Percentiles rank a stretch among this genome's conserved stretches.
phyloP scores from a whole-genome alignment of 768 basidiomycete species.

The Hygrophorus pudorinus region DNA sequence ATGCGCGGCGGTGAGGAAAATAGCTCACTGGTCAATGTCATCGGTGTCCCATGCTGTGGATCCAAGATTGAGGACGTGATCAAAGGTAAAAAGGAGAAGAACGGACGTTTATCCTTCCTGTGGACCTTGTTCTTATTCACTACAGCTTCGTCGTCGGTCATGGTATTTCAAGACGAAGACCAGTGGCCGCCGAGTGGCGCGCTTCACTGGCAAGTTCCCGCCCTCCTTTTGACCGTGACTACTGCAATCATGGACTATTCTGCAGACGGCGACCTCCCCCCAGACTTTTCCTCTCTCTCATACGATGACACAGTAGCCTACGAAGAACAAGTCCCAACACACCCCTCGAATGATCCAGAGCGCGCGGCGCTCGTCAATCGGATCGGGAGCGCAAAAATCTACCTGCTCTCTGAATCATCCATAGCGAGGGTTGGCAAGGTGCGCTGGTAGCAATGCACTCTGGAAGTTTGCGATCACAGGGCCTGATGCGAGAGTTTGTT shows the following conservation, averaged over 20 bases:
- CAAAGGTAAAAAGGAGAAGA: not conserved
- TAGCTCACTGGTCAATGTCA: slow-evolving; percentile 91
- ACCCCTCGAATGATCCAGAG: slow-evolving; percentile 18
- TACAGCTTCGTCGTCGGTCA: slow-evolving; percentile 35
- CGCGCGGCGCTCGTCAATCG: slow-evolving; percentile 45
- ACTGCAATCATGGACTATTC: slow-evolving; percentile 37
- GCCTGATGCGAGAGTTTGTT: slow-evolving; percentile 35
- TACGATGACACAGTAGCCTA: slow-evolving; percentile 48
- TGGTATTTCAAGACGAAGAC: slow-evolving; percentile 12
- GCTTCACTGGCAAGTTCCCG: not conserved
- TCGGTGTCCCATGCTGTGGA: slow-evolving; percentile 94
- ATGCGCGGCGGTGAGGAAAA: slow-evolving; percentile 3
- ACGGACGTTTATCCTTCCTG: slow-evolving; percentile 91
- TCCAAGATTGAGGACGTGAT: slow-evolving; percentile 6
- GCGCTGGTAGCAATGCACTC: slow-evolving; percentile 38
- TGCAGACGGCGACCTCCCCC: slow-evolving; percentile 22
- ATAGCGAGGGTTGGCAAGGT: slow-evolving; percentile 61
- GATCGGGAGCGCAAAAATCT: slow-evolving; percentile 69
- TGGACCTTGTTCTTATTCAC: slow-evolving; percentile 83
- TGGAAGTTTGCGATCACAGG: slow-evolving; percentile 24
- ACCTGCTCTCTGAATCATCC: slow-evolving; percentile 63
- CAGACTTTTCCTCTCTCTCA: slow-evolving; percentile 29
- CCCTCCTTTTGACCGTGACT: slow-evolving; percentile 6
- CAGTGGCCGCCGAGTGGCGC: no score
- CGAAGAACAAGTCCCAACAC: slow-evolving; percentile 43